A percentile compares a stretch with the other conserved stretches of the same genome.
Conservation (phyloP, 805 yeast genomes). For the Cyberlindnera galapagoensis region DNA sequence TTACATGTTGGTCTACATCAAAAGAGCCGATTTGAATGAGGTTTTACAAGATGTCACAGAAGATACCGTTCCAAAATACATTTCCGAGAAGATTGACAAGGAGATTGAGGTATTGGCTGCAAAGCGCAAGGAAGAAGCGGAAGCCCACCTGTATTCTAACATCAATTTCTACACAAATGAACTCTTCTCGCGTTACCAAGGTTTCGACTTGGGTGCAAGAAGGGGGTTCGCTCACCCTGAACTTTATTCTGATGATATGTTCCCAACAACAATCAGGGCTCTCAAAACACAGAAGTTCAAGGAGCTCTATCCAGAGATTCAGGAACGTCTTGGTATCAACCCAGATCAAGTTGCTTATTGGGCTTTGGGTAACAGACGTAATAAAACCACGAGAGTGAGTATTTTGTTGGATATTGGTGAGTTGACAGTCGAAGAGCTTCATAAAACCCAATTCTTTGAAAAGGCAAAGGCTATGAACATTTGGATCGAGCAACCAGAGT, state of each 20-base stretch:
- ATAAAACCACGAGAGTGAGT: conserved; percentile 59
- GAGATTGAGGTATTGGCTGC: conserved; percentile 55
- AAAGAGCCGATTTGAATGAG: conserved; percentile 50
- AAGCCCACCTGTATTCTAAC: conserved; percentile 56
- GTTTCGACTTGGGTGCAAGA: conserved; percentile 75
- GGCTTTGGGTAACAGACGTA: conserved; percentile 52
- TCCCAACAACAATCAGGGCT: conserved; percentile 44
- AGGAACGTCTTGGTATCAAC: conserved; percentile 34
- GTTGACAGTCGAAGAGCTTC: conserved; percentile 45
- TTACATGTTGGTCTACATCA: conserved; percentile 90
- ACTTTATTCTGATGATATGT: conserved; percentile 38
- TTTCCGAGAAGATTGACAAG: conserved; percentile 54
- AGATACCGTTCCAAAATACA: conserved; percentile 58
- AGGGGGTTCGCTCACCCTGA: conserved; percentile 37
- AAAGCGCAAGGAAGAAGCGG: conserved; percentile 57
- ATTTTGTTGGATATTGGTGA: conserved; percentile 29
- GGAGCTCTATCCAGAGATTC: conserved; percentile 44
- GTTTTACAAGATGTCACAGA: conserved; percentile 54
- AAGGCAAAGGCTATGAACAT: conserved; percentile 47
- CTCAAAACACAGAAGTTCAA: conserved; percentile 49
- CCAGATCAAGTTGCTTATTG: conserved; percentile 46
- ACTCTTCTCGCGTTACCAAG: conserved; percentile 54
- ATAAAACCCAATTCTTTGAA: conserved; percentile 37
- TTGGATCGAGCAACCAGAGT: conserved; percentile 56
- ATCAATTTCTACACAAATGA: conserved; percentile 49